phyloP scores from a whole-genome alignment of 1,284 basidiomycete genomes.

The Xanthoconium separans region DNA sequence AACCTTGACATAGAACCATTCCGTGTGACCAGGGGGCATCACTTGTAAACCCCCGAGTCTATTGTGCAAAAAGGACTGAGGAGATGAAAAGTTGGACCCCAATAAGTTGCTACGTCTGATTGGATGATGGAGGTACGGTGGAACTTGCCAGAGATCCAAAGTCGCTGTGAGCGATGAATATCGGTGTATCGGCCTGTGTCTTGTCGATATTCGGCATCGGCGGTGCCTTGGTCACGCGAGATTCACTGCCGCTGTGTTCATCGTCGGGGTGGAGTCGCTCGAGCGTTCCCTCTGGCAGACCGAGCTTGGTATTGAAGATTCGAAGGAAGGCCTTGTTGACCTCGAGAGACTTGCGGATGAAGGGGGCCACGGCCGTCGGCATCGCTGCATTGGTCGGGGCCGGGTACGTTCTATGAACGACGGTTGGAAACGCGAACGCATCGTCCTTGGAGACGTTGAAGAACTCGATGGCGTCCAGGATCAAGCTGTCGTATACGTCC shows the following conservation, averaged over 20 bases:
- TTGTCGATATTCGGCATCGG: conserved; percentile 30
- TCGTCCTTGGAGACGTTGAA: conserved; percentile 70
- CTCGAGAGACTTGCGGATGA: conserved; percentile 55
- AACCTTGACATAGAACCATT: conserved; percentile 70
- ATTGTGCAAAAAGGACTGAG: conserved; percentile 64
- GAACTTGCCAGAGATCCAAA: conserved; percentile 47
- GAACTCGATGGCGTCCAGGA: conserved; percentile 58
- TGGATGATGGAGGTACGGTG: no score
- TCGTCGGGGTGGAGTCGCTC: conserved; percentile 43
- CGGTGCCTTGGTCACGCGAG: conserved; percentile 55
- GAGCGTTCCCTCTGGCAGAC: conserved; percentile 52
- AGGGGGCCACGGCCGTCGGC: conserved; percentile 49
- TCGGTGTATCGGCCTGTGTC: conserved; percentile 30
- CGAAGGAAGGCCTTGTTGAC: conserved; percentile 55
- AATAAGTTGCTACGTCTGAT: no score
- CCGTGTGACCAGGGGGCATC: conserved; percentile 54
- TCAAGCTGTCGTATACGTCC: conserved; percentile 7
- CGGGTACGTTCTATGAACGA: conserved; percentile 55
- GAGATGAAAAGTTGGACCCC: neutral
- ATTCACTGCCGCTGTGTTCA: conserved; percentile 58
- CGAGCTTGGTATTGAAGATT: conserved; percentile 57
- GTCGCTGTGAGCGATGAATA: conserved; percentile 56
- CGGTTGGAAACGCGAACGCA: conserved; percentile 52
- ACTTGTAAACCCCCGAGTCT: conserved; percentile 73
- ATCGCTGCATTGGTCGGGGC: conserved; percentile 50